Evolutionary conservation across 1,139 yeast species (phyloP).

Genomic region (Diutina sp.): DNA sequence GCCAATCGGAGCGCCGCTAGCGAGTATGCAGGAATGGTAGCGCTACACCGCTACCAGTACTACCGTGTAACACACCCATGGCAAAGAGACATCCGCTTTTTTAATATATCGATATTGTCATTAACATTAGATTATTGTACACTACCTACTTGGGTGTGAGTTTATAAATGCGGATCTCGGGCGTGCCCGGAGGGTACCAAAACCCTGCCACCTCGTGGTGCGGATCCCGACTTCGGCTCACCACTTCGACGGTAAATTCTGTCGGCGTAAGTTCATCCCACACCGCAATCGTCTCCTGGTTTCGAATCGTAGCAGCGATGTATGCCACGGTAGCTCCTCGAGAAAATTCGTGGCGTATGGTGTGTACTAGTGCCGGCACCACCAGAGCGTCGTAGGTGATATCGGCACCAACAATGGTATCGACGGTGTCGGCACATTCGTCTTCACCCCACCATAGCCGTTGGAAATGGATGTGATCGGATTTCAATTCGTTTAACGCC

Average conservation of each 20-base stretch:
- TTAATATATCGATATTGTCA: too few species aligned
- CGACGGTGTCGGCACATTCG: constrained; percentile 19
- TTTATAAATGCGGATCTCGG: constrained; percentile 31
- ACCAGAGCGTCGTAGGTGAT: constrained; percentile 67
- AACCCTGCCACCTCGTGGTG: constrained; percentile 9
- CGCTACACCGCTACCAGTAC: background rate
- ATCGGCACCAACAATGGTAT: constrained; percentile 55
- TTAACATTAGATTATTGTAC: background rate
- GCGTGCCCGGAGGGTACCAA: constrained; percentile 21
- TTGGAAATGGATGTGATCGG: constrained; percentile 14
- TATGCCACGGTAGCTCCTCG: constrained; percentile 13
- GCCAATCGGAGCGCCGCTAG: background rate
- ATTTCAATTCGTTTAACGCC: background rate
- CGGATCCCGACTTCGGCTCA: constrained; percentile 10
- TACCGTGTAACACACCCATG: background rate
- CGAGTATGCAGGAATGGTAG: background rate
- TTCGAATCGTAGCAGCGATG: constrained; percentile 70
- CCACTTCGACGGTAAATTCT: constrained; percentile 17
- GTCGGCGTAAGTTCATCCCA: constrained; percentile 36
- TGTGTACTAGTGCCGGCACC: constrained; percentile 40
- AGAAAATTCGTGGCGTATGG: constrained; percentile 17
- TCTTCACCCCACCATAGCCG: constrained; percentile 48
- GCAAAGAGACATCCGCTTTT: too few species aligned
- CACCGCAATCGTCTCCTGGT: constrained; percentile 36
- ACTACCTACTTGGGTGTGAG: constrained; percentile 5